Conservation (phyloP, 176 grass and related monocot species). For the Eremochloa ophiuroides region DNA sequence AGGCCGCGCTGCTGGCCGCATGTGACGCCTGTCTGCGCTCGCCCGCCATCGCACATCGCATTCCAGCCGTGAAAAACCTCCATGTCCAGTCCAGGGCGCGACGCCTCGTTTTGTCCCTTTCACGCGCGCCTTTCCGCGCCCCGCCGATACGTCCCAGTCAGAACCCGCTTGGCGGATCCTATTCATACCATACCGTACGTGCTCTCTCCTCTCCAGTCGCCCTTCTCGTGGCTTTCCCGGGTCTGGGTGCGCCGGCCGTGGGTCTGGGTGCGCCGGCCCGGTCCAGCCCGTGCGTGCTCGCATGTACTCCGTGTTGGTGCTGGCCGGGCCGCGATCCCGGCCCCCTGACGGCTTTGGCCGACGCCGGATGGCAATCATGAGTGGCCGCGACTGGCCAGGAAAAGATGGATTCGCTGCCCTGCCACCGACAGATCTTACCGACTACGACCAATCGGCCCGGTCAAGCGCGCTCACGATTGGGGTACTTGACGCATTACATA, state of each 20-base stretch:
- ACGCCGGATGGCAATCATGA: constrained; percentile 20
- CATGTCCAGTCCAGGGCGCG: neutral
- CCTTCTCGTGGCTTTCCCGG: constrained; percentile 22
- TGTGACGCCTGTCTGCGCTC: neutral
- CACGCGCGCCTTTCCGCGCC: constrained; percentile 17
- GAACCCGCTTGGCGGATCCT: neutral
- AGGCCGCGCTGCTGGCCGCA: neutral
- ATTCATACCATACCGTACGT: too few species aligned
- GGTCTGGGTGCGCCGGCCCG: neutral
- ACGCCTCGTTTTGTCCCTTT: constrained; percentile 37
- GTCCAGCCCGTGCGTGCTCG: constrained; percentile 7
- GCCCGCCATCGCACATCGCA: neutral
- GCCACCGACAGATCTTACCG: constrained; percentile 38
- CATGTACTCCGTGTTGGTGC: constrained; percentile 13
- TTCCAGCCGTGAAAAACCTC: neutral
- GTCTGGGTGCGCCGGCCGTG: neutral
- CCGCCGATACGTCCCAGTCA: constrained; percentile 21
- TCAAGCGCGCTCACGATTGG: neutral
- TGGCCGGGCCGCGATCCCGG: neutral
- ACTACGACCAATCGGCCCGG: neutral
- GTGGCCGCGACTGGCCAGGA: neutral
- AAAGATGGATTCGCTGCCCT: neutral
- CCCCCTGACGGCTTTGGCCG: neutral
- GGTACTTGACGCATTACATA: neutral
- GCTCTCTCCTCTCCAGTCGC: too few species aligned